phyloP scores from a whole-genome alignment of 140 eudicot genomes.

The Ambrosia hybrid region DNA sequence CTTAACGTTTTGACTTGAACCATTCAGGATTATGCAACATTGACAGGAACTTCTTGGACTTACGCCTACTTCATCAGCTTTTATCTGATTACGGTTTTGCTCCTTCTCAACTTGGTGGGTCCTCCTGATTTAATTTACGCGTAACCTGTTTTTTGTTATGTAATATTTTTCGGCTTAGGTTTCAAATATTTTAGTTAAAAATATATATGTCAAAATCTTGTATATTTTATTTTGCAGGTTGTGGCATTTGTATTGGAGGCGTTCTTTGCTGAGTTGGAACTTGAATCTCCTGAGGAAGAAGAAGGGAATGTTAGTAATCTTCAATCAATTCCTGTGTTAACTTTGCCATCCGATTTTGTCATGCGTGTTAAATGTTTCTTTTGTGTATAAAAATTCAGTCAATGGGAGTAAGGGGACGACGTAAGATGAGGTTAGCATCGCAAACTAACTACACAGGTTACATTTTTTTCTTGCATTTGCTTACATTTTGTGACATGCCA shows the following conservation, averaged over 20 bases:
- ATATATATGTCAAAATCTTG: background rate
- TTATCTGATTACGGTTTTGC: slow-evolving; percentile 70
- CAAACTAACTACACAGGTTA: slow-evolving; percentile 5
- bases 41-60: slow-evolving; percentile 75
- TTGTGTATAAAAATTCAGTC: slow-evolving; percentile 37
- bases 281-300: slow-evolving; percentile 58
- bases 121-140: background rate
- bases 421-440: slow-evolving; percentile 56
- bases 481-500: slow-evolving; percentile 29
- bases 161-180: background rate
- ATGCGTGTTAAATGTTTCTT: slow-evolving; percentile 3
- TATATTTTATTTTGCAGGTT: slow-evolving; percentile 46
- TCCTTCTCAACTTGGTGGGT: slow-evolving; percentile 91
- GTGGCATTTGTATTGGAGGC: slow-evolving; percentile 98
- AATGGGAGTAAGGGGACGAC: slow-evolving; percentile 43
- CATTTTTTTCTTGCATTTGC: background rate
- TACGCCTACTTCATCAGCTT: slow-evolving; percentile 82
- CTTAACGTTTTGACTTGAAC: background rate
- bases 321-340: slow-evolving; percentile 8
- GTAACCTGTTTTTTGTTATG: background rate
- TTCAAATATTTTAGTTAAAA: background rate
- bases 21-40: slow-evolving; percentile 65
- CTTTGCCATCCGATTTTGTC: background rate
- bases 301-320: slow-evolving; percentile 48
- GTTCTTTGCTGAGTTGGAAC: slow-evolving; percentile 87